A percentile compares a stretch with the other conserved stretches of the same genome.
Evolutionary conservation across 140 eudicot genomes (phyloP).

Genomic region (Bidens hawaiensis): DNA sequence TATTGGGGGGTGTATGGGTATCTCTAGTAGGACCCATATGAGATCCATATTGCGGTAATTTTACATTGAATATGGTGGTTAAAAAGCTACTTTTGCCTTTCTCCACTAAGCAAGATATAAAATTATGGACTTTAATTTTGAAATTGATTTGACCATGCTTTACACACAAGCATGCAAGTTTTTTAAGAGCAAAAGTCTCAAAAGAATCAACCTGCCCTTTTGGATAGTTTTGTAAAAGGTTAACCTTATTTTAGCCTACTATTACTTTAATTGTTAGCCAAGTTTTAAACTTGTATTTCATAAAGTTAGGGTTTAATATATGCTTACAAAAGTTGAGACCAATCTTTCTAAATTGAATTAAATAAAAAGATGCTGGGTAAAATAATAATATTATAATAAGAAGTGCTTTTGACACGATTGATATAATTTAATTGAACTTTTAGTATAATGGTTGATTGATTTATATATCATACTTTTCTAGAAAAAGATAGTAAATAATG

Average conservation of each 20-base stretch:
- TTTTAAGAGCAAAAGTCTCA: conserved; percentile 31
- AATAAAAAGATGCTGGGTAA: neutral
- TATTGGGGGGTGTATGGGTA: no score
- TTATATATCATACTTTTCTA: neutral
- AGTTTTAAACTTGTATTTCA: conserved; percentile 29
- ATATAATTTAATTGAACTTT: neutral
- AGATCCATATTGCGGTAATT: neutral
- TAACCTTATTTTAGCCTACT: conserved; percentile 26
- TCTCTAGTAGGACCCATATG: no score
- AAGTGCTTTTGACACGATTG: neutral
- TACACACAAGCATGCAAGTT: conserved; percentile 40
- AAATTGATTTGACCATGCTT: conserved; percentile 34
- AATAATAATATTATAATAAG: neutral
- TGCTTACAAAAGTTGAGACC: conserved; percentile 33
- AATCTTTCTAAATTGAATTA: neutral
- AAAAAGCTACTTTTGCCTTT: conserved; percentile 24
- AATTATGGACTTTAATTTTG: conserved; percentile 22
- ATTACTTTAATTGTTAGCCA: conserved; percentile 38
- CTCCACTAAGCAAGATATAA: conserved; percentile 29
- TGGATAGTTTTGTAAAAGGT: conserved; percentile 29
- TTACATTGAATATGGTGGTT: conserved; percentile 18
- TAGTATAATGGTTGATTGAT: neutral
- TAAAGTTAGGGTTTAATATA: conserved; percentile 23
- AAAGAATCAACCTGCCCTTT: conserved; percentile 40
- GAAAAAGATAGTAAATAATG: neutral